Evolutionary conservation across 2,329 filamentous ascomycete species (phyloP).

Genomic region (Aspergillus sp.): DNA sequence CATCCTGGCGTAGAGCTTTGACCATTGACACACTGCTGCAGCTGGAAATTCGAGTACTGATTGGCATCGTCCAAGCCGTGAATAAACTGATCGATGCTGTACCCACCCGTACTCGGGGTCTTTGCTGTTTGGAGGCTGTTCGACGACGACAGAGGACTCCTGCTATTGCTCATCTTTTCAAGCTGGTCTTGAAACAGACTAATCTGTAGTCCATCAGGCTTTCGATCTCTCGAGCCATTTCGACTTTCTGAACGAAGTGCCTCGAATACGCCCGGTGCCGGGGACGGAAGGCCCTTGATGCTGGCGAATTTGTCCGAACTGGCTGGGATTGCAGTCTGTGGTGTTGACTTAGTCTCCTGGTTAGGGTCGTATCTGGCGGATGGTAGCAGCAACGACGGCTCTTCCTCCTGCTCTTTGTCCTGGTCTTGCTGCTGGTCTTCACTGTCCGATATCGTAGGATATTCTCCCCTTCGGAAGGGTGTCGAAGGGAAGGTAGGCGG

Average conservation of each 20-base stretch:
- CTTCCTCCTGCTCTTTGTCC: conserved; percentile 25
- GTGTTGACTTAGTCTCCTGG: conserved; percentile 37
- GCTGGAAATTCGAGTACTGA: conserved; percentile 50
- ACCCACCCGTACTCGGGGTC: conserved; percentile 54
- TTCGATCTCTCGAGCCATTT: conserved; percentile 63
- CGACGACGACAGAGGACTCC: conserved; percentile 31
- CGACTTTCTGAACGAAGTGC: conserved; percentile 50
- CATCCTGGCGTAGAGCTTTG: conserved; percentile 56
- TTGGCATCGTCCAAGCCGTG: conserved; percentile 75
- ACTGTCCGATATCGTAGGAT: conserved; percentile 43
- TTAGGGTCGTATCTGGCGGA: conserved; percentile 41
- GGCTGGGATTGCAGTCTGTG: conserved; percentile 61
- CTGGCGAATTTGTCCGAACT: conserved; percentile 56
- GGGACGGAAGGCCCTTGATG: conserved; percentile 59
- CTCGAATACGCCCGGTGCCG: conserved; percentile 57
- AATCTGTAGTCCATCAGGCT: conserved; percentile 67
- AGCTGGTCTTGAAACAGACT: conserved; percentile 49
- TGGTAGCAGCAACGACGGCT: conserved; percentile 35
- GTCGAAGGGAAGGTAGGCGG: conserved; percentile 36
- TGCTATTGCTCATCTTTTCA: conserved; percentile 45
- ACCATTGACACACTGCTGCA: conserved; percentile 38
- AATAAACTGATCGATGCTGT: conserved; percentile 75
- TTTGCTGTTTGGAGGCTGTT: conserved; percentile 45
- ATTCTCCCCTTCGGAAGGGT: conserved; percentile 39
- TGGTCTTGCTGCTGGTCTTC: conserved; percentile 22